Base-by-base conservation (phyloP, 1,139 yeast species). In the Candida frijolesensis region DNA sequence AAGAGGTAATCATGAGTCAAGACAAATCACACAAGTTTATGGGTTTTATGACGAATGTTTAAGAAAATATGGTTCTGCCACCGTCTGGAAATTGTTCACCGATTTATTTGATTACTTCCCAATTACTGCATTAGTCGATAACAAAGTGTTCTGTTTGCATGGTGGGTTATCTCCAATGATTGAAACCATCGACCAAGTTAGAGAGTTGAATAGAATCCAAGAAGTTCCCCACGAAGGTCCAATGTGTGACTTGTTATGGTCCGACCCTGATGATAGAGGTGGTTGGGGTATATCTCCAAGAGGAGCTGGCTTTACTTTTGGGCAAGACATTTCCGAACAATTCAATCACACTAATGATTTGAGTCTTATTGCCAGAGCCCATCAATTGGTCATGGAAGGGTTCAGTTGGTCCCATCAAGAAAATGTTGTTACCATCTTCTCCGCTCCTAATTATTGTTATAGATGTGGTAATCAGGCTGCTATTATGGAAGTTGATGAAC, bases 181-280 rank as follows among this genome's bases (percentile, higher is more conserved):
- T 60, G 89, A 88, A 62, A 83, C 91, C 44, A 83, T 94, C 55
- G 96, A 90, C 68, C 96, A 90, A 70, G 96, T 94, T 51, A 78
- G 96, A 58, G 84, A 86, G 56, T 82, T 91, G 55, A 94, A 90
- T 69, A 78, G 97, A 62, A 81, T 82, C 57, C 98, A 94, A 72
- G 99, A 94, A 72, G 98, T 94, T 48, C 99, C 99, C 34, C 99
- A 94, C 66, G 99, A 94, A 70, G 99, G 99, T 38, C 96, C 97
- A 48, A 94, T 94, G 97, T 94, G 98, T 72, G 99, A 94, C 68
- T 76, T 94, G 64, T 76, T 94, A 53, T 94, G 99, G 99, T 87
- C 96, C 8, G 99, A 94, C 65, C 99, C 99, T 2, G 99, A 94
- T 65, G 97, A 90, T 64, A 85, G 96, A 57, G 90, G 90, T 54